Evolutionary conservation across 495 filamentous ascomycete genomes (phyloP), one percentile per base, ranked within the genome.

Genomic region (Penicillium riverlandense): DNA sequence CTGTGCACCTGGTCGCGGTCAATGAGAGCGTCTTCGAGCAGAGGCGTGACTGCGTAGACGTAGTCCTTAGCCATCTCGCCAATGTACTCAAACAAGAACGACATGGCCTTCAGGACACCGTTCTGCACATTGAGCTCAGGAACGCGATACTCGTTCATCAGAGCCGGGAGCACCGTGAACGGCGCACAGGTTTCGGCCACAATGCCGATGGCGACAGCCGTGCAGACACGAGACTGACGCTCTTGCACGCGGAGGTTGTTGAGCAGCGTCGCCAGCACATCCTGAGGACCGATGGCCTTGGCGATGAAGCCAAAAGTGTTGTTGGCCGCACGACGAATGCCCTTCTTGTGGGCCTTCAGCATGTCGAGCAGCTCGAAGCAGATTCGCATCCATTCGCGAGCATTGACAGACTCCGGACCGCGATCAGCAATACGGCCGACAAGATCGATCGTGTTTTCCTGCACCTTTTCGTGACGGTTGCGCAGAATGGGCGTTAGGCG

Each of bases 251-350:
- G 82, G 8, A 99, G 74, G 61, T 99, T 97, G 77, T 95, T 95
- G 41, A 99, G 84, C 7, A 99, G 73, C 1, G 92, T 96, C 11
- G 92, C 89, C 12, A 99, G 74, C 12, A 99, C 94, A 70, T 99
- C 94, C 58, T 96, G 90, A 12, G 94, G 94, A 53, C 94, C 94
- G 58, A 99, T 97, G 40, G 94, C 94, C 69, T 97, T 99, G 57
- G 94, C 94, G 55, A 99, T 99, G 79, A 96, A 99, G 60, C 94
- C 94, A 54, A 99, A 99, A 2, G 94, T 99, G 74, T 99, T 99
- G 78, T 99, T 99, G 45, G 94, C 94, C 10, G 94, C 94, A 65
- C 94, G 84, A 46, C 94, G 87, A 55, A 99, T 99, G 44, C 94
- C 91, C 75, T 96, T 96, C 69, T 98, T 98, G 69, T 98, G 92